These are phyloP conservation scores for Zymoseptoria tritici DNA, from an alignment of 2,329 filamentous ascomycete species.

Conservation along the genomic window DNA sequence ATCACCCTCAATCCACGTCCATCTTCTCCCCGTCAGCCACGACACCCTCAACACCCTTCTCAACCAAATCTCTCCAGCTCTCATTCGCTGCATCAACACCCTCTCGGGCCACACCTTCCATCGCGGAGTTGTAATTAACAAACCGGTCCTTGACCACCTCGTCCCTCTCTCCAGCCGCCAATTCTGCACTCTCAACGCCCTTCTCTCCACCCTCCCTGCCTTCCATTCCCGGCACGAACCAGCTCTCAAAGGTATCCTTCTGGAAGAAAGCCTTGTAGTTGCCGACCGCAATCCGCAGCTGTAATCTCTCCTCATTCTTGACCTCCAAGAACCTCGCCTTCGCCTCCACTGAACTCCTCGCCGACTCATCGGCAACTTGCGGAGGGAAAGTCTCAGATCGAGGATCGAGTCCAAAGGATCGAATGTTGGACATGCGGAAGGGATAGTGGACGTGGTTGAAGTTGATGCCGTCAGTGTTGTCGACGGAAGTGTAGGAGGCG, in stretches of 20 bases:
- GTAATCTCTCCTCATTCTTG: constrained; percentile 35
- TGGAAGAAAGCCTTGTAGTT: constrained; percentile 39
- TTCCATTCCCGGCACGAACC: constrained; percentile 30
- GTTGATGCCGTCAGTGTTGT: constrained; percentile 58
- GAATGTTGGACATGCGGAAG: constrained; percentile 34
- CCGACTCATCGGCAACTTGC: constrained; percentile 1
- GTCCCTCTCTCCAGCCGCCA: constrained; percentile 29
- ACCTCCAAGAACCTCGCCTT: constrained; percentile 16
- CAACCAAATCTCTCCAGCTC: constrained; percentile 19
- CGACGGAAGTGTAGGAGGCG: constrained; percentile 79
- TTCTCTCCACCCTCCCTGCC: constrained; percentile 31
- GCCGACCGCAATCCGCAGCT: constrained; percentile 38
- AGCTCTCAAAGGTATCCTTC: constrained; percentile 35
- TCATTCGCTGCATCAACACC: constrained; percentile 40
- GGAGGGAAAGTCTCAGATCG: constrained; percentile 13
- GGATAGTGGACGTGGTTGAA: constrained; percentile 28
- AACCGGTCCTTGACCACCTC: constrained; percentile 35
- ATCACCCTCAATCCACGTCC: constrained; percentile 16
- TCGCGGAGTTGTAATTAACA: constrained; percentile 39
- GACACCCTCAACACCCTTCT: constrained; percentile 11
- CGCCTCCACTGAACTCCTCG: constrained; percentile 6
- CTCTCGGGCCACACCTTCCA: constrained; percentile 40
- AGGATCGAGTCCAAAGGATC: constrained; percentile 30
- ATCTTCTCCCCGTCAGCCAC: constrained; percentile 18
- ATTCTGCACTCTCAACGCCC: constrained; percentile 27